Evolutionary conservation across 352 stramenopile species (phyloP).

Genomic region (Phytopythium chamaehyphon): DNA sequence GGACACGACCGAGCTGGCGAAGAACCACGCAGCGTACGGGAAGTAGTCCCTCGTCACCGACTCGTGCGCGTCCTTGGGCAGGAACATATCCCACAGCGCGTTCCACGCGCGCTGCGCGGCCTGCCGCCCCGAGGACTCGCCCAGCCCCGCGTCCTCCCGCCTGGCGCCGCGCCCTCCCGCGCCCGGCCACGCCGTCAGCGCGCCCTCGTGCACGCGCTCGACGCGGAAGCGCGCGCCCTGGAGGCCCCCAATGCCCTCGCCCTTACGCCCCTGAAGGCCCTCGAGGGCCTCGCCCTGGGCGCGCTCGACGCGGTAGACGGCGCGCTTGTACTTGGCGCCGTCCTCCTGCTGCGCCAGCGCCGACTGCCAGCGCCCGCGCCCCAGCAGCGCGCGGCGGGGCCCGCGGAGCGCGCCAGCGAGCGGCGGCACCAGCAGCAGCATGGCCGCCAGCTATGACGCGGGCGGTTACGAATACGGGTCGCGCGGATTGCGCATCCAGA

Average conservation of each 20-base stretch:
- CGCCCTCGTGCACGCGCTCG: constrained; percentile 11
- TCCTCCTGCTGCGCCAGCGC: constrained; percentile 21
- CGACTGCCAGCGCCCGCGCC: background rate
- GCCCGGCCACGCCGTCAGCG: constrained; percentile 6
- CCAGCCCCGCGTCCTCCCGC: background rate
- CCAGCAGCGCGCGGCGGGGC: background rate
- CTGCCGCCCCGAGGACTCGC: constrained; percentile 10
- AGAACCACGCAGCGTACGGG: constrained; percentile 86
- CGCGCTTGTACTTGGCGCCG: constrained; percentile 17
- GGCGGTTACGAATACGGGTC: too few species aligned
- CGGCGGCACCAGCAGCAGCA: too few species aligned
- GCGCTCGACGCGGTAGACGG: constrained; percentile 18
- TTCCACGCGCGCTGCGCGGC: constrained; percentile 34
- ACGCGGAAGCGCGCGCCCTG: constrained; percentile 11
- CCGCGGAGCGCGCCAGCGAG: too few species aligned
- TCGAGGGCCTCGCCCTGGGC: too few species aligned
- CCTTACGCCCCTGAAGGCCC: too few species aligned
- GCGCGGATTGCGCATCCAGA: background rate
- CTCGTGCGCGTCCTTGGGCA: constrained; percentile 84
- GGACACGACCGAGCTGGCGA: constrained; percentile 72
- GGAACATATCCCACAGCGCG: constrained; percentile 78
- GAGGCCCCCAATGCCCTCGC: background rate
- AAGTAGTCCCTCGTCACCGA: constrained; percentile 87
- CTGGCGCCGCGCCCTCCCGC: background rate
- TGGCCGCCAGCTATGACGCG: too few species aligned